Base-by-base conservation (phyloP, 164 flowering plant genomes). In the Platanus orientalis region DNA sequence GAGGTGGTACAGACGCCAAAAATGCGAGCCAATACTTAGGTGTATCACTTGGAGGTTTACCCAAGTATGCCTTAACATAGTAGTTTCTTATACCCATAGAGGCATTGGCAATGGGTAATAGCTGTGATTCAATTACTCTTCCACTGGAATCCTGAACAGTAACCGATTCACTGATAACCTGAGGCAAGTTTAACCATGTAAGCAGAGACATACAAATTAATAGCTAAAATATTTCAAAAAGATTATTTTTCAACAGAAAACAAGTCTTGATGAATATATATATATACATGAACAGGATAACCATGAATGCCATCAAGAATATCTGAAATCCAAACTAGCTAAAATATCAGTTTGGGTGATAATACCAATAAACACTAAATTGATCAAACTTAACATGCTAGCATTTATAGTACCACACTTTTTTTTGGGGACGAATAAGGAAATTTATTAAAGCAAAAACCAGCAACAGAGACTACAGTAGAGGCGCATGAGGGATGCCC, bases 11-110 rank as follows among this genome's bases (percentile, higher is more conserved):
- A 72, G 91, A 69, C 42, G 81, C 97, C 42, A 74, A n/a, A 78
- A 90, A 88, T 25, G 83, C 94, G 62, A 93, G 87, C 97, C 88
- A 88, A 75, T 80, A 89, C 64, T 79, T 87, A 6, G 89, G 85
- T 25, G 79, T 54, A 59, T 52, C 68, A 54, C 72, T 51, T 49
- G 88, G 77, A 25, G 76, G 71, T 70, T 56, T 67, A 60, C 86
- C 90, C 68, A 83, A 72, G 68, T 90, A 89, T 52, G 98, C 97
- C 66, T 65, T 75, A 23, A 83, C 84, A 74, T 87, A 66, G 62
- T 65, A 79, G 65, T 81, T 80, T 65, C 89, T 79, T 44, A 83
- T 58, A 64, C 59, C 61, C 54, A 74, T 59, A 66, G 79, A 70
- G 54, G 72, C 69, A 76, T 78, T 72, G 23, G 71, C 60, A 14